A percentile compares a stretch with the other conserved stretches of the same genome.
Evolutionary conservation across 345 rosid species (phyloP).

Genomic region (Gossypium turneri): DNA sequence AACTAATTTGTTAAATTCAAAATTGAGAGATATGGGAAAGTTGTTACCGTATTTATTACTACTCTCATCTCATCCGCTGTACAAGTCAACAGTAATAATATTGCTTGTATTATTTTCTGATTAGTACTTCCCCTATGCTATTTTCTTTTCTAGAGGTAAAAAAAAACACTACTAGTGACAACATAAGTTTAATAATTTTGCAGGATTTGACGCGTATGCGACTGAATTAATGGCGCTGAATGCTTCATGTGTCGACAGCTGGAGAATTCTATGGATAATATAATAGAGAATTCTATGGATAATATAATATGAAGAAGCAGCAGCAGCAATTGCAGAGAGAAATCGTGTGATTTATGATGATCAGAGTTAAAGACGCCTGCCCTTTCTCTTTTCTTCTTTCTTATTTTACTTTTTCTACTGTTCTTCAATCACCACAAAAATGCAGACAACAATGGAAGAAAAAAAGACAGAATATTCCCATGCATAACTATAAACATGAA

Average conservation of each 20-base stretch:
- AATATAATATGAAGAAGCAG: conserved; percentile 8
- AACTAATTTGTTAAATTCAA: too few relatives aligned
- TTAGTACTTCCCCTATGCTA: too few relatives aligned
- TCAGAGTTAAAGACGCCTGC: background rate
- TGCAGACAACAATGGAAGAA: background rate
- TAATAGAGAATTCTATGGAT: background rate
- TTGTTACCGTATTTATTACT: too few relatives aligned
- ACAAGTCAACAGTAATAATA: too few relatives aligned
- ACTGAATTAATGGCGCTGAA: conserved; percentile 8
- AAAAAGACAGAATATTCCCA: background rate
- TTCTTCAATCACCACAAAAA: background rate
- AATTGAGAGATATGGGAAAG: too few relatives aligned
- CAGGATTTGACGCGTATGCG: background rate
- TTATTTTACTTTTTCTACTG: conserved; percentile 9
- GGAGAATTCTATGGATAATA: conserved; percentile 7
- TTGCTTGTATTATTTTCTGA: too few relatives aligned
- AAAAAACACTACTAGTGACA: background rate
- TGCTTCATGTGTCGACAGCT: conserved; percentile 21
- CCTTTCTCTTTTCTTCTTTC: background rate
- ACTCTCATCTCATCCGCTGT: too few relatives aligned
- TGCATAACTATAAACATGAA: conserved; percentile 17
- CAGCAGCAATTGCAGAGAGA: conserved; percentile 18
- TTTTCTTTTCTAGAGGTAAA: too few relatives aligned
- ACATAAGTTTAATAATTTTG: background rate
- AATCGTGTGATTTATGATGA: conserved; percentile 10